Evolutionary conservation across 176 grass and related monocot species (phyloP).

Genomic region (Triticum aestivum): DNA sequence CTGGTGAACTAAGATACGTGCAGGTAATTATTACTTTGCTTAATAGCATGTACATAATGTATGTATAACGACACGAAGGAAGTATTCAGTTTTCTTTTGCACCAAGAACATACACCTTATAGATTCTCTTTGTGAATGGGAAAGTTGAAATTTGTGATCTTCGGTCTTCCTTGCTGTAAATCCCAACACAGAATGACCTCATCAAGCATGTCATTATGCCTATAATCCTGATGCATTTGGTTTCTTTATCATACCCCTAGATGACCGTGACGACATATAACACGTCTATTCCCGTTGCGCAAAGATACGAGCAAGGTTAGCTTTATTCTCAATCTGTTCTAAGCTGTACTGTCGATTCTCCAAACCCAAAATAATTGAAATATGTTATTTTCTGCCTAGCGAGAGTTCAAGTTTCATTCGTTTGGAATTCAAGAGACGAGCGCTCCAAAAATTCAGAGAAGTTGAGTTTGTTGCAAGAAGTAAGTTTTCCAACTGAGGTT

Average conservation of each 20-base stretch:
- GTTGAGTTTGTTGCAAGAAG: conserved; percentile 69
- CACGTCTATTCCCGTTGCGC: conserved; percentile 74
- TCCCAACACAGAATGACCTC: not conserved
- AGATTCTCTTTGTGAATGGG: not conserved
- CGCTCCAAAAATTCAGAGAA: conserved; percentile 61
- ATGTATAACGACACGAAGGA: conserved; percentile 3
- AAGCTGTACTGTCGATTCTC: not conserved
- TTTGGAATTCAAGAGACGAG: conserved; percentile 96
- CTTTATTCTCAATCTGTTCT: not conserved
- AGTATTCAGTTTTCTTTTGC: not conserved
- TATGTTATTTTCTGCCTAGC: conserved; percentile 41
- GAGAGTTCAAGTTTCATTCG: conserved; percentile 89
- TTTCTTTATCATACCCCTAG: conserved; percentile 35
- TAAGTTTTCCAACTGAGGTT: conserved; percentile 47
- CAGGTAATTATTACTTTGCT: conserved; percentile 65
- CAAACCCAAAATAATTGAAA: conserved; percentile 25
- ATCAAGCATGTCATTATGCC: not conserved
- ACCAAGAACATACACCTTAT: not conserved
- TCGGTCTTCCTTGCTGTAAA: not conserved
- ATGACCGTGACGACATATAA: conserved; percentile 97
- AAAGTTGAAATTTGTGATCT: not conserved
- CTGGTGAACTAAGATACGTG: conserved; percentile 87
- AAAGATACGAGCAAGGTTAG: conserved; percentile 89
- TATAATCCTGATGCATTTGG: not conserved
- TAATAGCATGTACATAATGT: conserved; percentile 19